Base-by-base conservation (phyloP, 225 moss, liverwort and hornwort genomes). In the Ulota crispa region DNA sequence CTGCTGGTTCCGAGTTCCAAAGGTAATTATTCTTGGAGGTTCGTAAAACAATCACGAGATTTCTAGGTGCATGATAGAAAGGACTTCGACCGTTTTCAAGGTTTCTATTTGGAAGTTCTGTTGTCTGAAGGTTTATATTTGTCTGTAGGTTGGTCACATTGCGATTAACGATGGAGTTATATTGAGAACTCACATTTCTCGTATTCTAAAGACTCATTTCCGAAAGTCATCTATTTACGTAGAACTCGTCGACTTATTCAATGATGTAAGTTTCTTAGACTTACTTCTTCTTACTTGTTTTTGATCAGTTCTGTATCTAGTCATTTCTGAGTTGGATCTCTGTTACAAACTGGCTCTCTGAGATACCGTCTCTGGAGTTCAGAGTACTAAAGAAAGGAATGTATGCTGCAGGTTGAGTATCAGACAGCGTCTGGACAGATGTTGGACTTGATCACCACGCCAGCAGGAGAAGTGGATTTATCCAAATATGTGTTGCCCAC, bases 131-230 rank as follows among this genome's bases (percentile, higher is more conserved):
- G 64, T 64, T 64, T 37, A 20, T 68, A 34, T 7, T 73, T 30
- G 8, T 75, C 55, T 87, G 60, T 81, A 99, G 95, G 98, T 99
- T 88, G 98, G 95, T 66, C 32, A 80, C 53, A 94, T 99, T 88
- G 98, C 95, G 21, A 84, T 92, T 32, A 95, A 99, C 85, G 95
- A 99, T 84, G 98, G 95, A 36, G 85, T 95, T 20, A 75, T 99
- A 31, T 77, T 95, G 84, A 93, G 94, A 75, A 94, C 91, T 57
- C 98, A 95, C 72, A 73, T 99, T 57, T 91, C 80, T 90, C 92
- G 90, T 78, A 93, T 99, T 79, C 81, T 99, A 75, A 99, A 87
- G 89, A 93, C 87, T n/a, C 92, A 99, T 82, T 95, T 99, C 65
- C 93, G 91, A 80, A 76, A 86, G 74, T 87, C 82, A 32, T 90